Evolutionary conservation across 352 stramenopile species (phyloP), one percentile per base, ranked within the genome.

Genomic region (Pythium rhizo-oryzae): DNA sequence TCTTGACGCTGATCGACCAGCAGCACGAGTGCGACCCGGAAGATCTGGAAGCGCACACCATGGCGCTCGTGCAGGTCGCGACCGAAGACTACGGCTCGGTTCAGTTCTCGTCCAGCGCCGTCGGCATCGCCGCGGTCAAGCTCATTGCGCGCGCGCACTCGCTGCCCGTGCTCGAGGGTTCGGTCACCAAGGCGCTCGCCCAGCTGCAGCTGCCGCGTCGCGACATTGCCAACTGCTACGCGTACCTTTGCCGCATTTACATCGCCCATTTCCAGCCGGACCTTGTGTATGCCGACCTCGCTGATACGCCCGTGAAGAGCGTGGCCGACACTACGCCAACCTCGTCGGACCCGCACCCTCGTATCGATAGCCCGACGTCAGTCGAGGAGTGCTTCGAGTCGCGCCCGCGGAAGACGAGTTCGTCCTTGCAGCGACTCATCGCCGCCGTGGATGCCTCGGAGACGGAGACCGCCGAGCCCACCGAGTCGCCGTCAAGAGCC

Each of bases 1-100:
- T 92, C 28, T 74, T 85, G 8, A 57, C 79, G 39, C 71, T 84
- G 13, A 60, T 89, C 12, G 61, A 69, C 19, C 37, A 43, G 37
- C n/a, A 51, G 30, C 39, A 46, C 5, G 43, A 62, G 30, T 63
- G 64, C 11, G 47, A 62, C 19, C 24, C 62, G 23, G 53, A 69
- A 11, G 61, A 69, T 23, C 30, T 74, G 4, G 52, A 65, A 44
- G 47, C 41, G 4, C 47, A 61, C 12, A 62, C 62, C 19, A 67
- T 74, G 68, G 52, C 55, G 1, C 68, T 74, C 9, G 52, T 70
- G 19, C 68, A 74, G 43, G 61, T 50, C 33, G 62, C 62, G 1
- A 60, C 25, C 23, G 68, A 74, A 62, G 68, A 74, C 23, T 67
- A 59, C n/a, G 37, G 41, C 19, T 70, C 62, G 16, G 21, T 70